Evolutionary conservation across 2,329 filamentous ascomycete species (phyloP).

Genomic region (Raffaelea deltoideospora): DNA sequence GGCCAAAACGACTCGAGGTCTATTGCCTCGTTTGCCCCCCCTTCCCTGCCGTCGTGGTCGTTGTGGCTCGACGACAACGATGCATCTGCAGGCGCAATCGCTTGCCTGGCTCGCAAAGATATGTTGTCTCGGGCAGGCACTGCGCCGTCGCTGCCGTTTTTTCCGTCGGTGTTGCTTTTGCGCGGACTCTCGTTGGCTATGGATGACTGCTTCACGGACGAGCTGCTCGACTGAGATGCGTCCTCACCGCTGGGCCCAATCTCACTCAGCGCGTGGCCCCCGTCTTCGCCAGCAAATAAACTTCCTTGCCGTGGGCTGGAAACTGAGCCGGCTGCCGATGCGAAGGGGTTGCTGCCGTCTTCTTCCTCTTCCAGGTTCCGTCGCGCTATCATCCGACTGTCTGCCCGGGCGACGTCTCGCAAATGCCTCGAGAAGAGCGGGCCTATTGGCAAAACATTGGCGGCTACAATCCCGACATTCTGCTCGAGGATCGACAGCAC

Average conservation of each 20-base stretch:
- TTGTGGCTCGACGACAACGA: too few species aligned
- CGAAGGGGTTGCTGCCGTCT: constrained; percentile 6
- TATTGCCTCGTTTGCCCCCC: not conserved
- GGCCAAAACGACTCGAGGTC: constrained; percentile 14
- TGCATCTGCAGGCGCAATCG: too few species aligned
- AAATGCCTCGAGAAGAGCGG: constrained; percentile 14
- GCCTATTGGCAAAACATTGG: constrained; percentile 20
- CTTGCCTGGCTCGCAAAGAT: not conserved
- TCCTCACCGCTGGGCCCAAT: too few species aligned
- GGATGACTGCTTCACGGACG: constrained; percentile 10
- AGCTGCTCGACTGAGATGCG: not conserved
- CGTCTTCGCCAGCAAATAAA: not conserved
- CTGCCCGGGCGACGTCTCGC: constrained; percentile 7
- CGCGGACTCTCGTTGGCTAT: constrained; percentile 14
- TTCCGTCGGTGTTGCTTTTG: constrained; percentile 9
- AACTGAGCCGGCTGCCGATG: constrained; percentile 2
- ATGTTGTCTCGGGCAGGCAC: not conserved
- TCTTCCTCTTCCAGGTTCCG: constrained; percentile 7
- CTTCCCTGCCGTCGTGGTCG: not conserved
- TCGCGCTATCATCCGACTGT: not conserved
- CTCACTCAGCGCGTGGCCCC: not conserved
- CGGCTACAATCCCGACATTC: constrained; percentile 21
- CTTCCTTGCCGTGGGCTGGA: constrained; percentile 2
- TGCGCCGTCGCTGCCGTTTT: too few species aligned
- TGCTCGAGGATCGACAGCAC: constrained; percentile 20